Conservation (phyloP, 352 stramenopile genomes). For the Globisporangium cylindrosporum region DNA sequence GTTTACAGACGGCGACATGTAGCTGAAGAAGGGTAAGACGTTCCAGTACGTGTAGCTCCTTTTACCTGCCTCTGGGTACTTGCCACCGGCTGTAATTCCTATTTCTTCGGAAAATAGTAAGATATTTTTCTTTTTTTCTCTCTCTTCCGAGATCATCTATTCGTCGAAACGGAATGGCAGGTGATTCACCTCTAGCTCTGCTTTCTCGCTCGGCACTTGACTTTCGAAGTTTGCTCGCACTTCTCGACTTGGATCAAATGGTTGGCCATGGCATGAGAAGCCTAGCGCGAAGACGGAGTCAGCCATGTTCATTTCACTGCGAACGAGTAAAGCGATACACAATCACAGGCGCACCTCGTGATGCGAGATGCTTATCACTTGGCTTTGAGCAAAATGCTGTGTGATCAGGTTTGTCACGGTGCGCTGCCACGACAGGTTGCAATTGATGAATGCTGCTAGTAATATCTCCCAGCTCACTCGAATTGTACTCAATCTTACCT, state of each 20-base stretch:
- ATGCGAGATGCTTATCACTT: neutral
- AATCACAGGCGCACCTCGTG: neutral
- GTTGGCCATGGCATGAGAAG: slow-evolving; percentile 9
- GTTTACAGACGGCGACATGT: slow-evolving; percentile 3
- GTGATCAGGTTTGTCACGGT: neutral
- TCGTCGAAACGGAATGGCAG: neutral
- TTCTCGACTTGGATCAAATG: slow-evolving; percentile 36
- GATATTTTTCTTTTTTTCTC: slow-evolving; percentile 38
- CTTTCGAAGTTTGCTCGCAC: slow-evolving; percentile 11
- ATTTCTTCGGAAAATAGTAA: slow-evolving; percentile 48
- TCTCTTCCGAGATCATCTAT: neutral
- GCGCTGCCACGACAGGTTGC: neutral
- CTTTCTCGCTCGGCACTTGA: slow-evolving; percentile 9
- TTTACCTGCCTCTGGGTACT: neutral
- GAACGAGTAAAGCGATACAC: neutral
- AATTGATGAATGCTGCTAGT: neutral
- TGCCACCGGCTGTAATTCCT: slow-evolving; percentile 13
- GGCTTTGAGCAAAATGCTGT: neutral
- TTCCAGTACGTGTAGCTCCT: slow-evolving; percentile 11
- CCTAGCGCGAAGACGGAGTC: neutral
- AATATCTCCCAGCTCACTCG: neutral
- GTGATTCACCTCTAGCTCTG: neutral
- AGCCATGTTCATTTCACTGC: neutral
- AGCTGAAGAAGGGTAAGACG: slow-evolving; percentile 4
- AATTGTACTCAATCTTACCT: neutral